phyloP scores from a whole-genome alignment of 768 basidiomycete genomes.

The Panaeolus cyanescens region DNA sequence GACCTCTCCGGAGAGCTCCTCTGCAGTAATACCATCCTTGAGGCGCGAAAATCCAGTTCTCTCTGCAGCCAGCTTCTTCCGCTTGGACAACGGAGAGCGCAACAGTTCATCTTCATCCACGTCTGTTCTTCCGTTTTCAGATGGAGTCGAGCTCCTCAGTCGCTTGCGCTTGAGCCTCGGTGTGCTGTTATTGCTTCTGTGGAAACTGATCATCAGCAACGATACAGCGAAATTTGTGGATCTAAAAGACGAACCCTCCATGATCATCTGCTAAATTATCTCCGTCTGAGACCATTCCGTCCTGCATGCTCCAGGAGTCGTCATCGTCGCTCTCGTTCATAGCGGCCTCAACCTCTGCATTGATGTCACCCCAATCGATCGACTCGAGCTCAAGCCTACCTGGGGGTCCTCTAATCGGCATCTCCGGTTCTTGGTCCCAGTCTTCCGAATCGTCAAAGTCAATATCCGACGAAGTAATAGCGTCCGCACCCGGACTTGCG shows the following conservation, averaged over 20 bases:
- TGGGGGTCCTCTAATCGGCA: constrained; percentile 18
- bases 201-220: background rate
- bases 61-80: constrained; percentile 73
- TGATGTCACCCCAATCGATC: constrained; percentile 82
- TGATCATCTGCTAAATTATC: constrained; percentile 27
- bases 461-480: constrained; percentile 60
- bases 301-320: constrained; percentile 30
- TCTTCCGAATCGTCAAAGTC: constrained; percentile 65
- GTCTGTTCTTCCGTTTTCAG: constrained; percentile 42
- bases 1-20: constrained; percentile 38
- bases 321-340: constrained; percentile 81
- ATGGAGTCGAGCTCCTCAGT: constrained; percentile 70
- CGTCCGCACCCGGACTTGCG: constrained; percentile 26
- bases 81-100: constrained; percentile 76
- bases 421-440: constrained; percentile 51
- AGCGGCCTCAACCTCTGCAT: constrained; percentile 85
- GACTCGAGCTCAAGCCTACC: constrained; percentile 52
- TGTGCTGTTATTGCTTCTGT: constrained; percentile 39
- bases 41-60: constrained; percentile 66
- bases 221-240: background rate
- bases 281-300: constrained; percentile 12
- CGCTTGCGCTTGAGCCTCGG: constrained; percentile 65
- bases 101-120: constrained; percentile 39
- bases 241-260: background rate
- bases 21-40: constrained; percentile 65